Base-by-base conservation (phyloP, 129 eudicot genomes). In the Pittosporum tobira region DNA sequence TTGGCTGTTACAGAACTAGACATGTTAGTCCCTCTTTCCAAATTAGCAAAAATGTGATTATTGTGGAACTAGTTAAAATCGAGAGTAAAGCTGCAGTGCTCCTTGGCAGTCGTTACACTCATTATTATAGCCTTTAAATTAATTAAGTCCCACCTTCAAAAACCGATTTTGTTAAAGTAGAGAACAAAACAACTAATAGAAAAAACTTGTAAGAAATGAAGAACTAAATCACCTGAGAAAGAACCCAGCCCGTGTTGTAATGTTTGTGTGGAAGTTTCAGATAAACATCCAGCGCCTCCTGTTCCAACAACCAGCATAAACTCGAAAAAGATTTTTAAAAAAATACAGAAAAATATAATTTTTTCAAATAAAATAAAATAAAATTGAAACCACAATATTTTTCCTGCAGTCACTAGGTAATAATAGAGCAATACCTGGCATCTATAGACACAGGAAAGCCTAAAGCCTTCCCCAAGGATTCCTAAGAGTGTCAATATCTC, bases 211-310 rank as follows among this genome's bases (percentile, higher is more conserved):
- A 6, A 34, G 10, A 2, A 11, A 56, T 9, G 3, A 19, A 14
- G 12, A 56, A 12, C 24, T 22, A 56, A 26, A 9, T 48, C 58
- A 87, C 99, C 94, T 93, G 99, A 51, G 94, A 84, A 71, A 87
- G 96, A 69, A 93, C 99, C 99, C 99, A 93, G 51, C 85, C 88
- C 14, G 99, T 87, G 62, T 84, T 81, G 59, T 93, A 93, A 60
- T 93, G 99, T 61, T 81, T 93, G 50, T 73, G 79, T 1, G 99
- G 94, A 54, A 93, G 96, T 73, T 87, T 87, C 16, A 74, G 69
- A 73, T 76, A 93, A 57, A 79, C 72, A 73, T 79, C 85, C 72
- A 93, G 80, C 20, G 99, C 99, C 46, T 87, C 99, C 99, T 93
- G 82, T 55, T 46, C 51, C 14, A 76, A n/a, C 62, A 64, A 57